These are phyloP conservation scores for Mucor plumbeus DNA, from an alignment of 371 early-diverging fungal species.

Conservation along the genomic window DNA sequence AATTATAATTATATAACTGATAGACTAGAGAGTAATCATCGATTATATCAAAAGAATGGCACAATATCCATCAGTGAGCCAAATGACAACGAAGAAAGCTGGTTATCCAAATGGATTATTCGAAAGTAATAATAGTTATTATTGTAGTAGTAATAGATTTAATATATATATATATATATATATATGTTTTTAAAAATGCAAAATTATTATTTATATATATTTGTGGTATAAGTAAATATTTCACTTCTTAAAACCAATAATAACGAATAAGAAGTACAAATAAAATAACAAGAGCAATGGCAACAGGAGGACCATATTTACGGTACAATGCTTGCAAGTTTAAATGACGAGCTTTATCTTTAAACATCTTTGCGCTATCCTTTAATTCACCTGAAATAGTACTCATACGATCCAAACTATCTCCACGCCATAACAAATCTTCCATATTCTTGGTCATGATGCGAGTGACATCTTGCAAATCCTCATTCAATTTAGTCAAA, in stretches of 20 bases:
- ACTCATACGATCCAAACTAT: conserved; percentile 79
- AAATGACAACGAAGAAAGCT: not conserved
- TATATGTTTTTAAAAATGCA: not conserved
- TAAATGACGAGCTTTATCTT: conserved; percentile 73
- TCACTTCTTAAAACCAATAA: conserved; percentile 58
- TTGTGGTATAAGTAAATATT: not conserved
- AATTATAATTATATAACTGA: conserved; percentile 80
- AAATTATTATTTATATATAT: not conserved
- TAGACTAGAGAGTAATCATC: conserved; percentile 75
- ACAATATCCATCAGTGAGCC: conserved; percentile 59
- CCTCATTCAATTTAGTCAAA: conserved; percentile 92
- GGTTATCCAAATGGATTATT: conserved; percentile 15
- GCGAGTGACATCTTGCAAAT: conserved; percentile 93
- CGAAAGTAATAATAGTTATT: not conserved
- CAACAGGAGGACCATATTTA: conserved; percentile 93
- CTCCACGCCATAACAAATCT: conserved; percentile 94
- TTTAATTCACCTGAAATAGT: conserved; percentile 59
- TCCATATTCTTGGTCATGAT: conserved; percentile 99
- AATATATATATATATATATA: too few species aligned
- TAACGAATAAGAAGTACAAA: conserved; percentile 82
- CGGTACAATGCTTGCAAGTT: conserved; percentile 89
- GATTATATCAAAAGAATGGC: conserved; percentile 71
- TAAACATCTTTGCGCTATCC: conserved; percentile 59
- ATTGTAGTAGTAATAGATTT: too few species aligned
- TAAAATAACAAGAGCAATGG: conserved; percentile 77